Base-by-base conservation (phyloP, 176 grass and related monocot species). In the Oryza rufipogon region DNA sequence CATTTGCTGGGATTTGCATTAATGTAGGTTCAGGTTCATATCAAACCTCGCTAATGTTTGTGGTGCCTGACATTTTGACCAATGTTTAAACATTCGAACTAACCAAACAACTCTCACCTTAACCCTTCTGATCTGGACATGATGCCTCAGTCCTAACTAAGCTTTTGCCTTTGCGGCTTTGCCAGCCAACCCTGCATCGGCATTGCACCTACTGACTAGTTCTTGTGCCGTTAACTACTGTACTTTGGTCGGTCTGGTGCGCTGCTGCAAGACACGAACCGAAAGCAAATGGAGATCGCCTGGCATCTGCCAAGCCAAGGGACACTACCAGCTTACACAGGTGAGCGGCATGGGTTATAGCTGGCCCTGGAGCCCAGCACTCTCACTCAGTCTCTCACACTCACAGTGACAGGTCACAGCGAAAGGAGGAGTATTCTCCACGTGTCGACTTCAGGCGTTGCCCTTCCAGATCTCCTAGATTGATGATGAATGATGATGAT, bases 401-500 rank as follows among this genome's bases (percentile, higher is more conserved):
- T 33, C 34, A 28, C 56, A 77, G 30, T 32, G 16, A 39, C 56
- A 77, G 20, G 49, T 15, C 49, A 28, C 54, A 25, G 14, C 54
- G 17, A n/a, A 73, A 76, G 63, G 71, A 52, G 28, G 49, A 52
- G 49, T 32, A 32, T 32, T 32, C 30, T 32, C 30, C 30, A 71
- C 86, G 65, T 64, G 78, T 81, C 78, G 70, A 61, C 1, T 48
- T 23, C 45, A 1, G 4, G 15, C 20, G 0, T 15, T 28, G 58
- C 58, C 14, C 13, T 51, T 39, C 52, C 61, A 79, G 75, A 86
- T 86, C 77, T 74, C 84, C 63, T 75, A 86, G 46, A 81, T 54
- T 67, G n/a, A 56, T 23, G 58, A 63, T 58, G 32, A 56, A 19
- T 66, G 52, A 58, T 58, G 52, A 20, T 58, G n/a, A 63, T 58